phyloP scores from a whole-genome alignment of 23 red algal genomes.

The Gracilaria domingensis region DNA sequence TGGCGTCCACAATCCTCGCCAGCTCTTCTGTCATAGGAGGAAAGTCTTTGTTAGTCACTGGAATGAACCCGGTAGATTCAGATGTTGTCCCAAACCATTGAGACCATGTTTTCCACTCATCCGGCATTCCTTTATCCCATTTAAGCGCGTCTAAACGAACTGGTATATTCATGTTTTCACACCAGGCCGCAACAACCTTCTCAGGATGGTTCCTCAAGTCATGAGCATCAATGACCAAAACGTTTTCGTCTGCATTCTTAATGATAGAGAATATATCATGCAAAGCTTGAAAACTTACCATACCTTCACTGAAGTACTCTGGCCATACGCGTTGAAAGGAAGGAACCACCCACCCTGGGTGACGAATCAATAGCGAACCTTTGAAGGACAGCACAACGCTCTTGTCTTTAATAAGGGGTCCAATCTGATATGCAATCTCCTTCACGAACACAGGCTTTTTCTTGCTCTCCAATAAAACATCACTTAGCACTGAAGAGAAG shows the following conservation, averaged over 20 bases:
- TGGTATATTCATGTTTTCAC: constrained; percentile 22
- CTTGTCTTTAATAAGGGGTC: neutral
- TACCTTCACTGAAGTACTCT: constrained; percentile 4
- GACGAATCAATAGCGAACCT: constrained; percentile 30
- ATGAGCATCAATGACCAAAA: constrained; percentile 20
- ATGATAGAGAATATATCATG: constrained; percentile 1
- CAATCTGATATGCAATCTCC: constrained; percentile 16
- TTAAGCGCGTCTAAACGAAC: neutral
- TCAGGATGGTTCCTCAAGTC: constrained; percentile 27
- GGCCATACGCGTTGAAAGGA: constrained; percentile 23
- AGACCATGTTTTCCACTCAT: constrained; percentile 27
- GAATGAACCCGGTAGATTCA: constrained; percentile 20
- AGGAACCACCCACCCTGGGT: constrained; percentile 24
- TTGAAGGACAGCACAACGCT: neutral
- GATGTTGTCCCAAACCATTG: constrained; percentile 12
- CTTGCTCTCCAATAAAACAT: neutral
- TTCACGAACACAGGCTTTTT: constrained; percentile 20
- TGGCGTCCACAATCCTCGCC: constrained; percentile 10
- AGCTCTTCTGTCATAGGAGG: constrained; percentile 22
- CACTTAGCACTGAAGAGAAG: neutral
- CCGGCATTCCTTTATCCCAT: constrained; percentile 33
- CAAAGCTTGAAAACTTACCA: constrained; percentile 7
- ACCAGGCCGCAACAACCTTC: constrained; percentile 19
- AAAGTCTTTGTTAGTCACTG: neutral
- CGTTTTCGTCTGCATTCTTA: constrained; percentile 13